Base-by-base conservation (phyloP, 441 rosid genomes). In the Viola pubescens region DNA sequence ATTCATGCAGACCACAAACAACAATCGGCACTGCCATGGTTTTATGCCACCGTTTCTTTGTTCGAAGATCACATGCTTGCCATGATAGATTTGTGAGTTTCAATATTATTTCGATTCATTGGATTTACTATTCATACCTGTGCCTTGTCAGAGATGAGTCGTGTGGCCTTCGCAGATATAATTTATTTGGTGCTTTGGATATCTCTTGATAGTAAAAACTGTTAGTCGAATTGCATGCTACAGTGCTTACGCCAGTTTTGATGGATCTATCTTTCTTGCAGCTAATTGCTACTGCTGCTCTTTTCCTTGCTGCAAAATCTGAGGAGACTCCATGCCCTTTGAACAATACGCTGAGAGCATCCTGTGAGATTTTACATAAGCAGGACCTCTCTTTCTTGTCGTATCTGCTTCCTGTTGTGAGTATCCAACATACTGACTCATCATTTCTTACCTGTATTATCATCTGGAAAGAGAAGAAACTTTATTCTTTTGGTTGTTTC, bases 321-420 rank as follows among this genome's bases (percentile, higher is more conserved):
- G 95, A 84, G 83, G 95, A 87, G 85, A 79, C 95, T 8, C 81
- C 89, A 12, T 81, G 91, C 19, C 86, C 88, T 59, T 58, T 87
- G 72, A 87, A 80, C 59, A 71, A 81, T 71, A 80, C 82, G 26
- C 40, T 84, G 76, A 78, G 76, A 63, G 72, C 69, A 42, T 81
- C 87, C 39, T 81, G 81, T 68, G 89, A 87, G 68, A 76, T 84
- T 66, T 73, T 63, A 48, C 91, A 87, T 66, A 87, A 82, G 75
- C 88, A 78, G 75, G 85, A 87, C 70, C 61, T 82, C 58, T 58
- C 81, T 59, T 68, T 79, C 58, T 69, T 84, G 76, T 82, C 89
- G 10, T 81, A 79, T 68, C 43, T 78, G 59, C 89, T 84, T 53
- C 84, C 91, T 47, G 62, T 78, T 68, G 91, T 87, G 58, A 84